These are phyloP conservation scores for Russula earlei DNA, from an alignment of 768 basidiomycete genomes.

Conservation along the genomic window DNA sequence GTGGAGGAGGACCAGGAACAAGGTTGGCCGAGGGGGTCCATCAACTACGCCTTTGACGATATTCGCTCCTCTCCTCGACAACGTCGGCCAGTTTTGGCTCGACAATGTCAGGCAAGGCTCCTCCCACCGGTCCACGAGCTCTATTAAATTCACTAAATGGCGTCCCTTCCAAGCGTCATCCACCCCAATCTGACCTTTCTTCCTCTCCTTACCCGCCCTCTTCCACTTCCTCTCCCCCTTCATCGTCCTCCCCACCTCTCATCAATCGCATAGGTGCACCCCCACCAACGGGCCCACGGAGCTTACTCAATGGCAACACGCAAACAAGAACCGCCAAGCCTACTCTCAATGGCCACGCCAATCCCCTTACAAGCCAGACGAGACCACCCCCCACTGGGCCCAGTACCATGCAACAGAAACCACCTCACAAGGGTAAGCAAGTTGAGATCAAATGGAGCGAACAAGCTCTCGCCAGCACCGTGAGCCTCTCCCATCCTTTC, in stretches of 20 bases:
- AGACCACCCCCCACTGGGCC: constrained; percentile 27
- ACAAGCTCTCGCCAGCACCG: constrained; percentile 27
- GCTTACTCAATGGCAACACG: constrained; percentile 35
- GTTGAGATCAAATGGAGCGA: constrained; percentile 29
- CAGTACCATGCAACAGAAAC: constrained; percentile 23
- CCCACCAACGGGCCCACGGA: constrained; percentile 61
- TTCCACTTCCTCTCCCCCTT: constrained; percentile 24
- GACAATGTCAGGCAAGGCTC: constrained; percentile 68
- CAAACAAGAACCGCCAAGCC: constrained; percentile 31
- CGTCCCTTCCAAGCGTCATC: constrained; percentile 20
- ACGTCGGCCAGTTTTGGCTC: constrained; percentile 18
- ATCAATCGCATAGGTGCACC: constrained; percentile 37
- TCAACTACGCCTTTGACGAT: constrained; percentile 5
- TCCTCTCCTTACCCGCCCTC: constrained; percentile 21
- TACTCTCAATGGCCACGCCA: constrained; percentile 35
- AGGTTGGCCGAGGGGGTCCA: neutral
- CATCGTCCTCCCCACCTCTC: constrained; percentile 29
- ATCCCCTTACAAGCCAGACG: constrained; percentile 24
- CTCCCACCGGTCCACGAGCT: constrained; percentile 66
- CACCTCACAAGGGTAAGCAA: constrained; percentile 35
- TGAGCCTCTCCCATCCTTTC: constrained; percentile 21
- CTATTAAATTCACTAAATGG: constrained; percentile 41
- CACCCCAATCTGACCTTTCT: constrained; percentile 14
- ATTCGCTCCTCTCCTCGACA: constrained; percentile 13
- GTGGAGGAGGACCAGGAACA: neutral